phyloP scores from a whole-genome alignment of 169 alveolate genomes.

The Besnoitia besnoiti region DNA sequence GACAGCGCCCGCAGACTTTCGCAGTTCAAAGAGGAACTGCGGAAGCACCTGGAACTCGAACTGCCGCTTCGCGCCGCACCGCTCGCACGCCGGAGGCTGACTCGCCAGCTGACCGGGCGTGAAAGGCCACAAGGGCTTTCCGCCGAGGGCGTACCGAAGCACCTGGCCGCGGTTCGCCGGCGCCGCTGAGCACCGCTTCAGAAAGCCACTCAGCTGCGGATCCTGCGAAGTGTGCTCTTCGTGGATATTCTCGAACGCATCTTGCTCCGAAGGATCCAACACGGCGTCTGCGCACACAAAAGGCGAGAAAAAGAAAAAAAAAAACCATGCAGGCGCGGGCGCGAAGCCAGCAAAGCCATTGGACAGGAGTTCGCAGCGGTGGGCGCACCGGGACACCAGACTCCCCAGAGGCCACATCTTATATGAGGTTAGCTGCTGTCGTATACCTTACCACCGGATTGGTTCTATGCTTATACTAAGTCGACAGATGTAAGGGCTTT shows the following conservation, averaged over 20 bases:
- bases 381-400: too few species aligned
- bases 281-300: slow-evolving; percentile 12
- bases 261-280: slow-evolving; percentile 44
- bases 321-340: too few species aligned
- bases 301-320: too few species aligned
- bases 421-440: too few species aligned
- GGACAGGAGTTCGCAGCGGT: too few species aligned
- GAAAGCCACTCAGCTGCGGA: slow-evolving; percentile 37
- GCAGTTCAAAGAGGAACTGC: slow-evolving; percentile 6
- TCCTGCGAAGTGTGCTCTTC: neutral
- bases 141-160: slow-evolving; percentile 48
- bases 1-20: neutral
- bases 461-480: too few species aligned
- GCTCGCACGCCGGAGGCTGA: slow-evolving; percentile 22
- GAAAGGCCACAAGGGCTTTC: slow-evolving; percentile 57
- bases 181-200: neutral
- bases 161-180: slow-evolving; percentile 32
- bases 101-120: slow-evolving; percentile 4
- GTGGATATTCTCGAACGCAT: slow-evolving; percentile 42
- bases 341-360: too few species aligned
- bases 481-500: too few species aligned
- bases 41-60: slow-evolving; percentile 55
- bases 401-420: too few species aligned
- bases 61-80: slow-evolving; percentile 49
- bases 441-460: too few species aligned